phyloP scores from a whole-genome alignment of 352 stramenopile species.

The Phytopythium ostracodes region DNA sequence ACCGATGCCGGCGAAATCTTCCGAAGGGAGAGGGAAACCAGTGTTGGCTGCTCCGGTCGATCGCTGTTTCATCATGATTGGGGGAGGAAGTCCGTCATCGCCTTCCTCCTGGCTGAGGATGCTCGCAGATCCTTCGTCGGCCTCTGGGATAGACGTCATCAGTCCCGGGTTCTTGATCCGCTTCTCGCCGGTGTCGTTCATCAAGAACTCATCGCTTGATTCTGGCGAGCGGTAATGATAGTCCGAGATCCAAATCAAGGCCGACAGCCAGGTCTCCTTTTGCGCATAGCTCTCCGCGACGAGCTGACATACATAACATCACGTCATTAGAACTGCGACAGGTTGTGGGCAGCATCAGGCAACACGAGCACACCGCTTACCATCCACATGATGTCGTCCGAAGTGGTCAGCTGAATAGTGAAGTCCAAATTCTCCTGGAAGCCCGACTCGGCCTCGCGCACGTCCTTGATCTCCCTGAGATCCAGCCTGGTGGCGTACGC shows the following conservation, averaged over 20 bases:
- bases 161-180: conserved; percentile 39
- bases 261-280: conserved; percentile 85
- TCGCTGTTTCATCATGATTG: conserved; percentile 1
- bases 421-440: conserved; percentile 84
- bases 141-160: conserved; percentile 46
- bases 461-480: conserved; percentile 73
- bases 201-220: conserved; percentile 17
- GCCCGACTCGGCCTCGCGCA: conserved; percentile 74
- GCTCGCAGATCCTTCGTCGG: conserved; percentile 30
- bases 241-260: conserved; percentile 82
- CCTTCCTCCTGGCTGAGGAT: conserved; percentile 21
- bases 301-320: conserved; percentile 32
- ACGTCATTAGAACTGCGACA: conserved; percentile 6
- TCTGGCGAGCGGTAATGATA: conserved; percentile 63
- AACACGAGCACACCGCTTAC: conserved; percentile 25
- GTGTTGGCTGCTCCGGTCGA: conserved; percentile 6
- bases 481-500: conserved; percentile 67
- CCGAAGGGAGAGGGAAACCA: conserved; percentile 18
- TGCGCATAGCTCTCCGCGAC: conserved; percentile 75
- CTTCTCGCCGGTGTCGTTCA: conserved; percentile 27
- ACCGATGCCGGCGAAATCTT: conserved; percentile 54
- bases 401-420: conserved; percentile 78
- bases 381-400: conserved; percentile 74
- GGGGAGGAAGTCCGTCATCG: conserved; percentile 9
- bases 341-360: conserved; percentile 16